These are phyloP conservation scores for Phytophthora foliorum DNA, from an alignment of 352 stramenopile genomes.

Conservation along the genomic window DNA sequence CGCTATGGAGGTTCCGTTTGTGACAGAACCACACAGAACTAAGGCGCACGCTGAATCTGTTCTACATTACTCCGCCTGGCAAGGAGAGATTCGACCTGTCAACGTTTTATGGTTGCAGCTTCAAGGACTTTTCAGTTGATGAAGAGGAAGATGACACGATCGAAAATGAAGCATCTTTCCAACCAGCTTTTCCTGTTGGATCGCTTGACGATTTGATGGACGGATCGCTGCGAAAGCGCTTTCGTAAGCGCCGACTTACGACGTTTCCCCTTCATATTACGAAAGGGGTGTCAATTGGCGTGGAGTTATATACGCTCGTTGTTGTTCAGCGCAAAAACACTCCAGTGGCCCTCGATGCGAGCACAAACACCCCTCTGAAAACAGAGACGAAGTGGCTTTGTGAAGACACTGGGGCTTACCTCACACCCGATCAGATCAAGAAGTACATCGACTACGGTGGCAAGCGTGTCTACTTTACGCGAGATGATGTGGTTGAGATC, in stretches of 20 bases:
- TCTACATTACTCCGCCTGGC: slow-evolving; percentile 75
- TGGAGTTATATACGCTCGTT: slow-evolving; percentile 77
- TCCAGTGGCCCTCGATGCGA: slow-evolving; percentile 71
- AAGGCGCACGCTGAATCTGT: slow-evolving; percentile 78
- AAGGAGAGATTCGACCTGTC: slow-evolving; percentile 65
- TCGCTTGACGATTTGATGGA: slow-evolving; percentile 86
- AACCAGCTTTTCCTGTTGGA: slow-evolving; percentile 77
- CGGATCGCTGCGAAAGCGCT: slow-evolving; percentile 80
- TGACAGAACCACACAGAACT: slow-evolving; percentile 82
- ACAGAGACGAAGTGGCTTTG: slow-evolving; percentile 89
- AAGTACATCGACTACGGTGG: slow-evolving; percentile 79
- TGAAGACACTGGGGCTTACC: slow-evolving; percentile 80
- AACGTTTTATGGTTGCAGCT: slow-evolving; percentile 71
- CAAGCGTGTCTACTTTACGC: slow-evolving; percentile 83
- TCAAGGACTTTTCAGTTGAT: slow-evolving; percentile 66
- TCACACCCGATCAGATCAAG: slow-evolving; percentile 81
- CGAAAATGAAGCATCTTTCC: slow-evolving; percentile 45
- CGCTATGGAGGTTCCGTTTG: not conserved
- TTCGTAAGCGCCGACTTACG: slow-evolving; percentile 80
- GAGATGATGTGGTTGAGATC: slow-evolving; percentile 83
- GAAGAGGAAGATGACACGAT: slow-evolving; percentile 28
- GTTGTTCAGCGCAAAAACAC: slow-evolving; percentile 72
- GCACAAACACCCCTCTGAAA: slow-evolving; percentile 80
- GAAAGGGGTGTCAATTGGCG: slow-evolving; percentile 78
- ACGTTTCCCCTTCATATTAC: slow-evolving; percentile 76